Conservation (phyloP, 2,329 filamentous ascomycete genomes). For the Alternaria panax region DNA sequence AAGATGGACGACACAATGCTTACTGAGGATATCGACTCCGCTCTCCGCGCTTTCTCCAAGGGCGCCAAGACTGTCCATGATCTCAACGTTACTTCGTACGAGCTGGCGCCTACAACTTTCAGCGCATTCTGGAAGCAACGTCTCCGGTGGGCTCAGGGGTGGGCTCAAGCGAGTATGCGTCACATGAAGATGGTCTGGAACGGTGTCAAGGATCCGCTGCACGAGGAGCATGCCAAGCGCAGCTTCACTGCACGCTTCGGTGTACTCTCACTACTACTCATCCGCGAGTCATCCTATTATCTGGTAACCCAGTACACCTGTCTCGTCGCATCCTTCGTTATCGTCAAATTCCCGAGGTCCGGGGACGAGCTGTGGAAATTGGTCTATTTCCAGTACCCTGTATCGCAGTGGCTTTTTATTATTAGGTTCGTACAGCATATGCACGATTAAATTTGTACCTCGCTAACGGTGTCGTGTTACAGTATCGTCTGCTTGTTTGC, state of each 20-base stretch:
- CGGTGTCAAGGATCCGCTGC: conserved; percentile 45
- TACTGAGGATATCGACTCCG: conserved; percentile 61
- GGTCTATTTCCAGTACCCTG: conserved; percentile 58
- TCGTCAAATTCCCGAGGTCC: conserved; percentile 54
- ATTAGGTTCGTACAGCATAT: conserved; percentile 48
- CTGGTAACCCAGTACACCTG: conserved; percentile 59
- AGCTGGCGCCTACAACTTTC: conserved; percentile 57
- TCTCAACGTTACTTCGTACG: conserved; percentile 58
- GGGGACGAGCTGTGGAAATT: conserved; percentile 49
- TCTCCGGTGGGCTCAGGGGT: conserved; percentile 60
- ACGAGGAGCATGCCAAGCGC: conserved; percentile 40
- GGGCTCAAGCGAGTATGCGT: conserved; percentile 57
- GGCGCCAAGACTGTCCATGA: conserved; percentile 57
- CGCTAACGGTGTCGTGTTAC: conserved; percentile 24
- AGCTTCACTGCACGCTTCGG: conserved; percentile 52
- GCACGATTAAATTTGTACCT: conserved; percentile 7
- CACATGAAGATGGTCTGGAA: conserved; percentile 55
- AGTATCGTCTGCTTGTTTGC: conserved; percentile 54
- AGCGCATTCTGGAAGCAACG: conserved; percentile 59
- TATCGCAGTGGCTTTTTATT: conserved; percentile 58
- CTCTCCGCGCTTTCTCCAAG: conserved; percentile 54
- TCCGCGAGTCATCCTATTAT: conserved; percentile 58
- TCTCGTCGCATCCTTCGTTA: conserved; percentile 56
- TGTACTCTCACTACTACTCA: conserved; percentile 55
- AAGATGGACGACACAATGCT: conserved; percentile 61